phyloP scores from a whole-genome alignment of 768 basidiomycete species.

The Rhizopogon sp. region DNA sequence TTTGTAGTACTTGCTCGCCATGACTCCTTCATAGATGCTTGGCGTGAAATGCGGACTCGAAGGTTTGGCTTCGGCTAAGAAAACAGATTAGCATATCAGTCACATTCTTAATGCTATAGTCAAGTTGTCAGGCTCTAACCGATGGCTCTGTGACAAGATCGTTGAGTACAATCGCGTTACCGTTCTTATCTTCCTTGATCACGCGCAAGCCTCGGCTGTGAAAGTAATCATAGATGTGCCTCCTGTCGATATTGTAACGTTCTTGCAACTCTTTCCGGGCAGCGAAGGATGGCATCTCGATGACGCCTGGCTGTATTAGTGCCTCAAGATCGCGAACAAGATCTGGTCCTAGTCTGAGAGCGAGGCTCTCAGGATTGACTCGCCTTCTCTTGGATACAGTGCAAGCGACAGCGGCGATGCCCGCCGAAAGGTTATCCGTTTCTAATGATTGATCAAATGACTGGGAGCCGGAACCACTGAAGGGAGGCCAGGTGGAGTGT shows the following conservation, averaged over 20 bases:
- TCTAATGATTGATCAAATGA: background rate
- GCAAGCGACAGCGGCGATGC: background rate
- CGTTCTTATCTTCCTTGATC: slow-evolving; percentile 59
- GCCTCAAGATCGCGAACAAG: slow-evolving; percentile 70
- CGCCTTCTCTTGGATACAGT: slow-evolving; percentile 30
- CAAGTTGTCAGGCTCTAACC: slow-evolving; percentile 5
- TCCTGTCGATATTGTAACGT: slow-evolving; percentile 62
- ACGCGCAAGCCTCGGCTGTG: slow-evolving; percentile 60
- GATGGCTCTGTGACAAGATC: slow-evolving; percentile 17
- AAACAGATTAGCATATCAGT: slow-evolving; percentile 5
- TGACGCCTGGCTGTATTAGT: slow-evolving; percentile 60
- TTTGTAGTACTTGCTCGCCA: slow-evolving; percentile 1
- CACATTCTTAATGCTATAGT: slow-evolving; percentile 3
- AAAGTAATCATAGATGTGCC: slow-evolving; percentile 79
- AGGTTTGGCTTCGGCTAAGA: slow-evolving; percentile 28
- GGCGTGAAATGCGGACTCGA: slow-evolving; percentile 26
- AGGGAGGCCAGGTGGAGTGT: background rate
- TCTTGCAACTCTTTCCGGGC: slow-evolving; percentile 67
- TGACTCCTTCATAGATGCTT: slow-evolving; percentile 15
- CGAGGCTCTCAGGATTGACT: slow-evolving; percentile 67
- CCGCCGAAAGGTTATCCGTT: background rate
- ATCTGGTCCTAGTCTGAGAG: slow-evolving; percentile 59
- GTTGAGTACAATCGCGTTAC: slow-evolving; percentile 34
- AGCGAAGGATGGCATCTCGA: slow-evolving; percentile 72
- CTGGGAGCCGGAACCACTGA: background rate